Evolutionary conservation across 176 grass and related monocot genomes (phyloP), one percentile per base, ranked within the genome.

Genomic region (Coix lacrymajobi): DNA sequence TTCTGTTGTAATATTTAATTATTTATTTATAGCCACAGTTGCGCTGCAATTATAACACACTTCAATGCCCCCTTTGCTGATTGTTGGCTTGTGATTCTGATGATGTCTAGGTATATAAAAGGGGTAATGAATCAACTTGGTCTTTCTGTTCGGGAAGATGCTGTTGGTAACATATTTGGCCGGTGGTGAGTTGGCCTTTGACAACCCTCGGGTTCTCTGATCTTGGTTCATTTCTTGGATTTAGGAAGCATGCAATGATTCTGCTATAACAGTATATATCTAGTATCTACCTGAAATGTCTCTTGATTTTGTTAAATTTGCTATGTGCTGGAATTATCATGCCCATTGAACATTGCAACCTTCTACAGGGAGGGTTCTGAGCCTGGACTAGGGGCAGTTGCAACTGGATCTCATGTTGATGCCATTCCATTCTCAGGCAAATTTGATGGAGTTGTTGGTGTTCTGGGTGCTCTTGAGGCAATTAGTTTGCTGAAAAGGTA

Each of bases 341-440:
- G 39, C 12, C 0, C 26, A 37, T 56, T 26, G 75, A 67, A 52
- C 70, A 28, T 28, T 66, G 19, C 2, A n/a, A 86, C 1, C 38
- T 72, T 82, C 63, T 79, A n/a, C 62, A 95, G 96, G 96, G 89
- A 83, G 82, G 96, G 96, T 81, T 88, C 85, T 69, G 87, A 95
- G 29, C 43, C 61, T 69, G 91, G 36, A 62, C 77, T 98, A 79
- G 88, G 76, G 73, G 91, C 91, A 45, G 91, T 98, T 78, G 89
- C 93, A 44, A 95, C 96, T 32, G 96, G 96, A 58, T 98, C 96
- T 80, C 96, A 98, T 84, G 90, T 98, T 40, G 96, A 98, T 51
- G 96, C 96, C n/a, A 98, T 98, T 79, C 96, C 96, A 77, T 95
- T 85, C 88, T 98, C 96, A 43, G 96, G 96, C 52, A 98, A 95